Conservation (phyloP, 768 basidiomycete species). For the Hygrophorus pudorinus region DNA sequence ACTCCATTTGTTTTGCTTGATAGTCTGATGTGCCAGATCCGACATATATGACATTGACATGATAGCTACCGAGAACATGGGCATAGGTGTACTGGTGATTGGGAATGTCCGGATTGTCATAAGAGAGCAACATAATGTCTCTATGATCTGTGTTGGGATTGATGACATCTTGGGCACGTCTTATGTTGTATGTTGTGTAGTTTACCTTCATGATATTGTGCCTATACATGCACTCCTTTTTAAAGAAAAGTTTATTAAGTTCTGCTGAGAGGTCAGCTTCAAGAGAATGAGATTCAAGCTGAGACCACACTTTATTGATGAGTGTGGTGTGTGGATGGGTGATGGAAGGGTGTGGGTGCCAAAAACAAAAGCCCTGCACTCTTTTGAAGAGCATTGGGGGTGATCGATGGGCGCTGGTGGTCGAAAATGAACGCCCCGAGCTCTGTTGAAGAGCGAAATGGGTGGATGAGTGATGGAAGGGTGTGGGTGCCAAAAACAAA, state of each 20-base stretch:
- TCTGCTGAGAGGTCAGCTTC: neutral
- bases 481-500: too few species aligned
- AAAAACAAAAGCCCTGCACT: too few species aligned
- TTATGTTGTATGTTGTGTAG: conserved; percentile 23
- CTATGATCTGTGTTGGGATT: conserved; percentile 5
- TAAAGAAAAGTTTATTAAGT: conserved; percentile 7
- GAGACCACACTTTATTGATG: too few species aligned
- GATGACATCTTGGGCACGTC: conserved; percentile 16
- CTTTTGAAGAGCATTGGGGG: too few species aligned
- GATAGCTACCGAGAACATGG: conserved; percentile 18
- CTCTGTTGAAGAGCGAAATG: too few species aligned
- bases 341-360: too few species aligned
- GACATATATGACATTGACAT: conserved; percentile 14
- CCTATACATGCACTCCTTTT: conserved; percentile 12
- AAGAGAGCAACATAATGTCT: conserved; percentile 16
- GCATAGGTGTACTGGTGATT: conserved; percentile 24
- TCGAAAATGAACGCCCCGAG: too few species aligned
- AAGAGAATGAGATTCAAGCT: neutral
- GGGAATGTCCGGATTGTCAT: neutral
- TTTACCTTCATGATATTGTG: conserved; percentile 16
- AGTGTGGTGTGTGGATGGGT: too few species aligned
- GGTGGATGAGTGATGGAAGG: too few species aligned
- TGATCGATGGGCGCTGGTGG: too few species aligned
- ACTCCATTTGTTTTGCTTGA: conserved; percentile 12
- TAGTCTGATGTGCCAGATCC: neutral